These are phyloP conservation scores for Podaxis rugospora DNA, from an alignment of 768 basidiomycete species.

Conservation along the genomic window DNA sequence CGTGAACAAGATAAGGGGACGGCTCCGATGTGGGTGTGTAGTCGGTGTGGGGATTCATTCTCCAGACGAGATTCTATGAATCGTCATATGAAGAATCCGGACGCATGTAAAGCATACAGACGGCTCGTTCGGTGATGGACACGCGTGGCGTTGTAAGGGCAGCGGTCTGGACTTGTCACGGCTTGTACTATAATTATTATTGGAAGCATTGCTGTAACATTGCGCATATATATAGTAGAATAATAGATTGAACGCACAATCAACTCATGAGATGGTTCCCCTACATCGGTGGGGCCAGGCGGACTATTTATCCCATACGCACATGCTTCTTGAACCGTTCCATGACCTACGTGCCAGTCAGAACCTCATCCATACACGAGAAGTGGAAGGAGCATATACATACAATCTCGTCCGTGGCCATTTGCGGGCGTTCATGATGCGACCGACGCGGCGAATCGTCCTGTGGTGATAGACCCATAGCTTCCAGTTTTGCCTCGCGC, in stretches of 20 bases:
- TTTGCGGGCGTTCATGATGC: constrained; percentile 59
- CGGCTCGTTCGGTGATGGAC: not conserved
- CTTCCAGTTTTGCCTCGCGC: constrained; percentile 82
- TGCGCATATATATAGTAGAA: not conserved
- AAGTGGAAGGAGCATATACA: constrained; percentile 21
- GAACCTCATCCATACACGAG: not conserved
- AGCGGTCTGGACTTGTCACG: not conserved
- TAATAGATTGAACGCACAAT: not conserved
- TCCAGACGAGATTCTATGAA: constrained; percentile 7
- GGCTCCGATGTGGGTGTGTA: constrained; percentile 5
- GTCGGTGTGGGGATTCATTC: constrained; percentile 6
- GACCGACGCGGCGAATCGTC: constrained; percentile 43
- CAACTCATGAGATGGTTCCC: not conserved
- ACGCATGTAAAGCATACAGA: constrained; percentile 5
- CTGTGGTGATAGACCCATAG: constrained; percentile 69
- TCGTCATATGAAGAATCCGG: constrained; percentile 8
- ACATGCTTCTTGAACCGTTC: constrained; percentile 97
- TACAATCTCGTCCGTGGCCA: constrained; percentile 91
- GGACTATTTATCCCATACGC: constrained; percentile 48
- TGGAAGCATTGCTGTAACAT: not conserved
- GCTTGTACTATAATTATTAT: constrained; percentile 1
- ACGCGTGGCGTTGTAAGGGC: not conserved
- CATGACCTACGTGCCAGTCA: constrained; percentile 58
- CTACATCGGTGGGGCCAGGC: too few species aligned
- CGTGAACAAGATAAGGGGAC: not conserved